phyloP scores from a whole-genome alignment of 192 early-diverging fungal species.

The Glomus cerebriforme region DNA sequence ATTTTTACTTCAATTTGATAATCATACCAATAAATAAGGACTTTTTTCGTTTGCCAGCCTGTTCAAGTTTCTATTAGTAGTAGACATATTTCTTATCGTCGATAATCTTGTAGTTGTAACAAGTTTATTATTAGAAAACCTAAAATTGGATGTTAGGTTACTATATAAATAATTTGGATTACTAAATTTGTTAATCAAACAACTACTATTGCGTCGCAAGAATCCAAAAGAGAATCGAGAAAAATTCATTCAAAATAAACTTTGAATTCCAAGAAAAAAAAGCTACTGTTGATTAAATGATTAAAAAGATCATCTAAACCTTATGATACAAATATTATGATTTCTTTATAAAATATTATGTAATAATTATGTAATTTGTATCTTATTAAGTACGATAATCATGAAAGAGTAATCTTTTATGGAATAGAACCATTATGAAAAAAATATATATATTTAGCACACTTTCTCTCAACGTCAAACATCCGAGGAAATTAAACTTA shows the following conservation, averaged over 20 bases:
- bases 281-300: background rate
- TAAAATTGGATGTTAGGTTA: background rate
- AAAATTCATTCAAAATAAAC: background rate
- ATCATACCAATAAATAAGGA: constrained; percentile 57
- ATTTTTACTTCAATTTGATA: background rate
- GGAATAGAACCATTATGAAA: no score
- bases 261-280: background rate
- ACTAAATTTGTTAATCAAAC: background rate
- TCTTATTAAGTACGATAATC: no score
- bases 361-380: no score
- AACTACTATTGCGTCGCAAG: background rate
- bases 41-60: constrained; percentile 57
- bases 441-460: no score
- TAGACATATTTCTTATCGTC: background rate
- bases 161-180: background rate
- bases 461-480: no score
- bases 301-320: no score
- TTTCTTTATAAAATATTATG: no score
- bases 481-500: no score
- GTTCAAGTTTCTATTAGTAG: constrained; percentile 35
- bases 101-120: background rate
- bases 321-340: no score
- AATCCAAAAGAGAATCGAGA: background rate
- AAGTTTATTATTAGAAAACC: background rate
- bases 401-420: no score